Conservation (phyloP, 192 early-diverging fungal genomes). For the Mortierella hygrophila region DNA sequence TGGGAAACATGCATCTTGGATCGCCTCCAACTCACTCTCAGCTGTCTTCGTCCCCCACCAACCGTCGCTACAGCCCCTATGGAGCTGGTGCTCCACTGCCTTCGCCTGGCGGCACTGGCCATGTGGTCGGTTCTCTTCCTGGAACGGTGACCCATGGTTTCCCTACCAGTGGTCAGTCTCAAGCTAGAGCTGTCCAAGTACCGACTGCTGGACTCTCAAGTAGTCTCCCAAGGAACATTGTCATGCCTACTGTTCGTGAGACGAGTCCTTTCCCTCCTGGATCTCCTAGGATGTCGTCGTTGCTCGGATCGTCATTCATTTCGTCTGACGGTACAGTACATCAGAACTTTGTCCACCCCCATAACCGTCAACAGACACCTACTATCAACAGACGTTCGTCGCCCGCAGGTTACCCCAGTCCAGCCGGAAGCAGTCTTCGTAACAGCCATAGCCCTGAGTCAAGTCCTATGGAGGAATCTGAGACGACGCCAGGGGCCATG, state of each 20-base stretch:
- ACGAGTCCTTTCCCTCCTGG: conserved; percentile 10
- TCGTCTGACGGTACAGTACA: conserved; percentile 33
- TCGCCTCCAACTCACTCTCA: conserved; percentile 50
- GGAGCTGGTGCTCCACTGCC: conserved; percentile 22
- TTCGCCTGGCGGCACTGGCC: conserved; percentile 19
- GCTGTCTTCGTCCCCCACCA: conserved; percentile 36
- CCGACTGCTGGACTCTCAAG: not conserved
- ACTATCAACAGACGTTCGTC: conserved; percentile 10
- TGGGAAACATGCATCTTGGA: conserved; percentile 58
- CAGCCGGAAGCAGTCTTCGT: conserved; percentile 19
- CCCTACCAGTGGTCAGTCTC: not conserved
- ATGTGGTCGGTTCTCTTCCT: conserved; percentile 4
- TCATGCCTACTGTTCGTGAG: conserved; percentile 10
- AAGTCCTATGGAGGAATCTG: conserved; percentile 3
- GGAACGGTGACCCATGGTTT: conserved; percentile 13
- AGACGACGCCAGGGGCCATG: not conserved
- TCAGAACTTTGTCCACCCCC: conserved; percentile 31
- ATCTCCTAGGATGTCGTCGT: conserved; percentile 40
- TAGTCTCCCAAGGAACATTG: conserved; percentile 26
- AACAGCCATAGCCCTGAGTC: conserved; percentile 40
- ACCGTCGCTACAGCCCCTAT: conserved; percentile 44
- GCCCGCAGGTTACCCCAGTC: conserved; percentile 31
- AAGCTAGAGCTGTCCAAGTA: not conserved
- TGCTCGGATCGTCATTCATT: conserved; percentile 47
- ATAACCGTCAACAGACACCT: conserved; percentile 19